Percentiles rank a stretch among this genome's conserved stretches.
Evolutionary conservation across 1,284 basidiomycete species (phyloP).

Genomic region (Neonothopanus nambi): DNA sequence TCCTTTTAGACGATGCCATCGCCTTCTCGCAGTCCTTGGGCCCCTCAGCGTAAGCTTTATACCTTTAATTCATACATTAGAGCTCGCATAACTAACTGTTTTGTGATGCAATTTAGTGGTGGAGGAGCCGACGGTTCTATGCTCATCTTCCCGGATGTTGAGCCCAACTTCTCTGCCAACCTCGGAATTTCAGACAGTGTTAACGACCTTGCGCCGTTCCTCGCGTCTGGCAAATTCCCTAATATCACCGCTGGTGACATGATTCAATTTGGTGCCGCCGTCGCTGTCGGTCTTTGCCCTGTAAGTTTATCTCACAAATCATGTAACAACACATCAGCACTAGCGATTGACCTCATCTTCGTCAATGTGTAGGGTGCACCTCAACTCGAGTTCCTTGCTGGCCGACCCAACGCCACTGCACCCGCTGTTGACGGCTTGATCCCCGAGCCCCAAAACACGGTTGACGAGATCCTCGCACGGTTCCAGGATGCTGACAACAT

Average conservation of each 20-base stretch:
- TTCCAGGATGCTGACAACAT: conserved; percentile 16
- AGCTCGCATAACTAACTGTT: neutral
- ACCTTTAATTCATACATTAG: neutral
- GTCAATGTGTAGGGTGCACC: conserved; percentile 13
- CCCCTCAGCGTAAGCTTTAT: conserved; percentile 4
- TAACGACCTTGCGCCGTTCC: conserved; percentile 14
- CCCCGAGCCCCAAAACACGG: conserved; percentile 18
- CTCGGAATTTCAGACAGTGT: conserved; percentile 18
- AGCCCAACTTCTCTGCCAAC: conserved; percentile 19
- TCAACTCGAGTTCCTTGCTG: conserved; percentile 19
- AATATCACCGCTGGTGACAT: conserved; percentile 17
- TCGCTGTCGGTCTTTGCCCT: conserved; percentile 11
- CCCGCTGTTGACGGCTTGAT: conserved; percentile 17
- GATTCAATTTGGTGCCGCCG: conserved; percentile 20
- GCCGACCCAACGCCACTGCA: conserved; percentile 17
- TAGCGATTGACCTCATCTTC: too few species aligned
- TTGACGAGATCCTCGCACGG: conserved; percentile 10
- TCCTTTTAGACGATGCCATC: conserved; percentile 9
- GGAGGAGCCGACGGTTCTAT: conserved; percentile 21
- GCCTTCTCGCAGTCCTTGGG: conserved; percentile 8
- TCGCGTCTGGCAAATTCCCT: conserved; percentile 1
- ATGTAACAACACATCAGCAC: too few species aligned
- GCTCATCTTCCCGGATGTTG: conserved; percentile 19
- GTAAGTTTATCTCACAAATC: conserved; percentile 1
- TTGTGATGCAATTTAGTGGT: conserved; percentile 12